Percentiles rank a stretch among this genome's conserved stretches.
Conservation (phyloP, 2,329 filamentous ascomycete species). For the Trichoderma afroharzianum region DNA sequence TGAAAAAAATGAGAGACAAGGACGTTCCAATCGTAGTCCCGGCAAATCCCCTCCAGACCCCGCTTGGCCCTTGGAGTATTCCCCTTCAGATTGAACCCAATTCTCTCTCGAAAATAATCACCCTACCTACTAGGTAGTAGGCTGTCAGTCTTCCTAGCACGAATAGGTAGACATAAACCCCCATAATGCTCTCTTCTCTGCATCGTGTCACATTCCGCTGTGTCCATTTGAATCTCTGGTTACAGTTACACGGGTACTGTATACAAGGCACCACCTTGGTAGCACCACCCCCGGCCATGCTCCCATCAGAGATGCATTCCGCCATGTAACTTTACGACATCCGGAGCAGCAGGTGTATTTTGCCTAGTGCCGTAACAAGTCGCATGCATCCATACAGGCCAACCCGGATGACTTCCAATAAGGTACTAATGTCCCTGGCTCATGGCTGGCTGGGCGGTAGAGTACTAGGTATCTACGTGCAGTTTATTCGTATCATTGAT, state of each 20-base stretch:
- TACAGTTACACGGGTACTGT: not conserved
- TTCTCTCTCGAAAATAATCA: not conserved
- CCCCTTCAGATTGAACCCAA: not conserved
- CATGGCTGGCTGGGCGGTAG: not conserved
- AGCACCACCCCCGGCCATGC: not conserved
- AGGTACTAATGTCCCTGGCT: not conserved
- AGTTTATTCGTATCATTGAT: not conserved
- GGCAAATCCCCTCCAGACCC: not conserved
- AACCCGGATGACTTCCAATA: not conserved
- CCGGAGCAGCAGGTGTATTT: not conserved
- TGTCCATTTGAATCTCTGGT: not conserved
- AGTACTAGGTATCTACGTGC: not conserved
- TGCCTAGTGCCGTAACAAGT: not conserved
- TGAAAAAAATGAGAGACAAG: not conserved
- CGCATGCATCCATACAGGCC: not conserved
- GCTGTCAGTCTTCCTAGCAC: not conserved
- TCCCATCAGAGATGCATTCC: slow-evolving; percentile 6
- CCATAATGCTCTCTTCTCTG: not conserved
- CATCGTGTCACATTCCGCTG: not conserved
- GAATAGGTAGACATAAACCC: not conserved
- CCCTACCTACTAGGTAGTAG: too few species aligned
- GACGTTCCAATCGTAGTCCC: not conserved
- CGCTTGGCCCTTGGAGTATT: not conserved
- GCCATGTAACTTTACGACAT: not conserved
- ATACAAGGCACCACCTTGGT: not conserved